Evolutionary conservation across 139 green algal genomes (phyloP).

Genomic region (Deuterostichococcus epilithicus): DNA sequence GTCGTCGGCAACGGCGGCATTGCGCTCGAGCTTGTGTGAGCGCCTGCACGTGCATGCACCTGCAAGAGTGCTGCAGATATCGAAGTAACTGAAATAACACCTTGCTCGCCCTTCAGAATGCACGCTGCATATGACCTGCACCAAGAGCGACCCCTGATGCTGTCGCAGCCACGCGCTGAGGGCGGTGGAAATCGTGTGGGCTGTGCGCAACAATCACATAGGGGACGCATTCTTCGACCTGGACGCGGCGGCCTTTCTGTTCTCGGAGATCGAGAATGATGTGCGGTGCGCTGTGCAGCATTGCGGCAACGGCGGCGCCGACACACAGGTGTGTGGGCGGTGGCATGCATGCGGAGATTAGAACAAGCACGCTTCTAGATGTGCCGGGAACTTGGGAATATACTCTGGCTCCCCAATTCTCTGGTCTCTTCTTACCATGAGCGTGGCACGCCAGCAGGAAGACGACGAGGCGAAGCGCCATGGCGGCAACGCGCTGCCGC

Average conservation of each 20-base stretch:
- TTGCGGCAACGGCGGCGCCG: neutral
- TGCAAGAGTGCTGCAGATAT: no score
- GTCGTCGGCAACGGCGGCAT: constrained; percentile 89
- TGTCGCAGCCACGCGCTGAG: constrained; percentile 25
- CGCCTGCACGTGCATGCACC: no score
- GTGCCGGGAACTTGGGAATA: no score
- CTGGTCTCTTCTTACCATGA: no score
- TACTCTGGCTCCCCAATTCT: no score
- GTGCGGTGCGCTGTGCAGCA: neutral
- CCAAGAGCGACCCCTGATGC: no score
- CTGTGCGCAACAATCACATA: constrained; percentile 70
- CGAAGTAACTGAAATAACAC: no score
- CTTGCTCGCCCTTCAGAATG: no score
- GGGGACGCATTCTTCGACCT: constrained; percentile 86
- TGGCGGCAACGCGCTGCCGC: neutral
- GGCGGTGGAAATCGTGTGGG: constrained; percentile 70
- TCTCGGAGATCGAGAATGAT: constrained; percentile 21
- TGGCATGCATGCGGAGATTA: neutral
- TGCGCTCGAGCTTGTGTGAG: constrained; percentile 66
- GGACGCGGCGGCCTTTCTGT: constrained; percentile 72
- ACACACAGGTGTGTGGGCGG: neutral
- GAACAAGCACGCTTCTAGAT: no score
- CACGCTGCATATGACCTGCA: no score
- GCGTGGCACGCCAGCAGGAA: neutral
- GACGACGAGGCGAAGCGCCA: neutral